Evolutionary conservation across 176 grass and related monocot species (phyloP), one percentile per base, ranked within the genome.

Genomic region (Lolium multiflorum): DNA sequence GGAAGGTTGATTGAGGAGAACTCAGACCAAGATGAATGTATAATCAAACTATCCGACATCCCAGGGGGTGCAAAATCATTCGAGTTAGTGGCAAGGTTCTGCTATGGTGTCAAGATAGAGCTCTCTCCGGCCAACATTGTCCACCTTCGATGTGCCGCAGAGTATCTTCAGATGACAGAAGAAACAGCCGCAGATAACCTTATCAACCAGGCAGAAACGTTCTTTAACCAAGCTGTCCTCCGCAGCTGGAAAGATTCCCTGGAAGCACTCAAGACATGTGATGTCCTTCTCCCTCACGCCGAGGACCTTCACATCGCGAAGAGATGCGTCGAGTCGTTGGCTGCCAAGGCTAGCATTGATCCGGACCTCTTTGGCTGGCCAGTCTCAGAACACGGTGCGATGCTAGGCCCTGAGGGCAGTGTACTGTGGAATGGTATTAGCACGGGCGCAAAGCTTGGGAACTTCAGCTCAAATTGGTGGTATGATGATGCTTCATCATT

Each of bases 41-140:
- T 64, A 31, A 83, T 92, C 43, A 71, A 66, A 14, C 68, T 90
- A 7, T 9, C 50, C 4, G 71, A 85, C 52, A 66, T 93, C 61
- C 88, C 91, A 1, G 88, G 88, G 1, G 91, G 91, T 6, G 61
- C 91, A 21, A 55, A 81, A 24, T 84, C 88, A 18, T 93, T 93
- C 31, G 79, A 90, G 61, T 78, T 90, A 6, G 85, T 85, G 0
- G 85, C 85, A 37, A 93, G 89, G 83, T 93, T 88, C 56, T 93
- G 92, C 44, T 89, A 93, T 61, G 88, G 89, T 2, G 31, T 83
- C 22, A 84, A 93, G 50, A 86, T 89, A 61, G 92, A 93, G 59
- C 77, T 88, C 18, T 86, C 79, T 13, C 71, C 89, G 15, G 67
- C 73, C 41, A 91, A 89, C 64, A 83, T 91, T 41, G 86, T 83